These are phyloP conservation scores for Xylaria curta DNA, from an alignment of 495 filamentous ascomycete genomes.

Conservation along the genomic window DNA sequence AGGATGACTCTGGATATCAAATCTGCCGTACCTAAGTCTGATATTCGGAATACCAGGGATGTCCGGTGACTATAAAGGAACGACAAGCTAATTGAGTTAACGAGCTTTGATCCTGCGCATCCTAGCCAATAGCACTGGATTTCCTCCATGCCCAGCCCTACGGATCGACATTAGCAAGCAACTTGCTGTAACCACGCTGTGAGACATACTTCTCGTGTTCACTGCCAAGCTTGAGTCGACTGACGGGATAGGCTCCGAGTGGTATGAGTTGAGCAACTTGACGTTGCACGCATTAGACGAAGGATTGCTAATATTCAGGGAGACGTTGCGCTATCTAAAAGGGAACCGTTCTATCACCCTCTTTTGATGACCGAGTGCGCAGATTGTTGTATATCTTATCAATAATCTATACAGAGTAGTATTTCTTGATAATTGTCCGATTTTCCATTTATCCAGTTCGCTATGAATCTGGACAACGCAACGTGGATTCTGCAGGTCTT, in stretches of 20 bases:
- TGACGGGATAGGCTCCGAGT: background rate
- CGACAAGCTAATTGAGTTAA: background rate
- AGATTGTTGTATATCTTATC: background rate
- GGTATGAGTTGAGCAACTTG: background rate
- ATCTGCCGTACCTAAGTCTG: background rate
- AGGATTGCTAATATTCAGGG: background rate
- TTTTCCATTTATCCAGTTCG: background rate
- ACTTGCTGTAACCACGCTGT: background rate
- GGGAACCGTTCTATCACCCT: background rate
- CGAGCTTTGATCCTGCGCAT: background rate
- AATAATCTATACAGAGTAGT: background rate
- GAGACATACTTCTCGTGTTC: slow-evolving; percentile 25
- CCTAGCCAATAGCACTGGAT: background rate
- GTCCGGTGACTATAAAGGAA: background rate
- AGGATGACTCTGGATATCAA: background rate
- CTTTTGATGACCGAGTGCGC: background rate
- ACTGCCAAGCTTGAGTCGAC: slow-evolving; percentile 7
- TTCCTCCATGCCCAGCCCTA: slow-evolving; percentile 11
- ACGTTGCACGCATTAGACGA: background rate
- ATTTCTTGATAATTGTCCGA: background rate
- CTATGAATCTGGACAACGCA: background rate
- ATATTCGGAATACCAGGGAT: background rate
- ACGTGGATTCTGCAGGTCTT: background rate
- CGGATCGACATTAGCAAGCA: slow-evolving; percentile 1
- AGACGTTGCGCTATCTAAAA: background rate